Evolutionary conservation across 2,329 filamentous ascomycete genomes (phyloP).

Genomic region (Colletotrichum sansevieriae): DNA sequence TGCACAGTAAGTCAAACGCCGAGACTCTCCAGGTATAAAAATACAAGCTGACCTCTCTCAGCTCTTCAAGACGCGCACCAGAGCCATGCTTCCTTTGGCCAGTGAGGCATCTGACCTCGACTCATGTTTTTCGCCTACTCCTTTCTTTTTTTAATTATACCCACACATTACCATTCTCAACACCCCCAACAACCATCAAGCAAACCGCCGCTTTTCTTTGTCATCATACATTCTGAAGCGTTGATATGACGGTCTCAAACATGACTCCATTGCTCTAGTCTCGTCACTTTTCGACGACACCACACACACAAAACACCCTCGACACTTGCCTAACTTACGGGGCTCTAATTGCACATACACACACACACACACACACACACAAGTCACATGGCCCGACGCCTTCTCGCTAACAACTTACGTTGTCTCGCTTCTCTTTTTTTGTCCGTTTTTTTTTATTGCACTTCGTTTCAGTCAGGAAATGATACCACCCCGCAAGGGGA

Average conservation of each 20-base stretch:
- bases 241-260: conserved; percentile 9
- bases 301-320: conserved; percentile 8
- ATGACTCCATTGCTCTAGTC: conserved; percentile 20
- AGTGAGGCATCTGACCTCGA: conserved; percentile 43
- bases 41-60: conserved; percentile 48
- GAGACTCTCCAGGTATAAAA: too few species aligned
- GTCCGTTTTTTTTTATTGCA: conserved; percentile 24
- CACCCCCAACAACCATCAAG: conserved; percentile 24
- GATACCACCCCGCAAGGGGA: conserved; percentile 41
- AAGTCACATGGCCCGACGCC: conserved; percentile 26
- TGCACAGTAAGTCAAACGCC: conserved; percentile 62
- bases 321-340: conserved; percentile 6
- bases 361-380: too few species aligned
- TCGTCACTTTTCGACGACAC: not conserved
- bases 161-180: conserved; percentile 18
- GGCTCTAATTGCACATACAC: conserved; percentile 32
- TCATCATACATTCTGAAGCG: conserved; percentile 33
- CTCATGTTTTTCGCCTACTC: conserved; percentile 20
- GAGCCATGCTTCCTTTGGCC: conserved; percentile 50
- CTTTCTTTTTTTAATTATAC: conserved; percentile 30
- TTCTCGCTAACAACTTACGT: conserved; percentile 10
- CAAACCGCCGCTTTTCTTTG: conserved; percentile 33
- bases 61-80: conserved; percentile 59
- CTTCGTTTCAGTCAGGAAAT: conserved; percentile 43
- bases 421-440: conserved; percentile 1